Evolutionary conservation across 257 asterid genomes (phyloP).

Genomic region (Orobanche coerulescens): DNA sequence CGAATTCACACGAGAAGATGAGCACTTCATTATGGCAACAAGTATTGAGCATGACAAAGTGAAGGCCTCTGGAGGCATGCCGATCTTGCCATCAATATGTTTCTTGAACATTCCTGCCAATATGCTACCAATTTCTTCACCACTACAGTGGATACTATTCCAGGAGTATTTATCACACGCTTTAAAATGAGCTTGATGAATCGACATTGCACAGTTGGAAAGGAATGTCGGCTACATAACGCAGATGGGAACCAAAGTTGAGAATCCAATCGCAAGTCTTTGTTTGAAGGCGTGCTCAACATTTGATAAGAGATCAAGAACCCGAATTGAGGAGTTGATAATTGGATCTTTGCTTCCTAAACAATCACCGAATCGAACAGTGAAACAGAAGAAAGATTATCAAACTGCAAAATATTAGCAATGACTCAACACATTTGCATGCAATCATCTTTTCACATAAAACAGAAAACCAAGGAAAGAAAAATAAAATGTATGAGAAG

Average conservation of each 20-base stretch:
- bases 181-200: conserved; percentile 56
- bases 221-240: conserved; percentile 71
- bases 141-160: conserved; percentile 53
- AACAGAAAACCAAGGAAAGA: not conserved
- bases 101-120: conserved; percentile 64
- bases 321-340: conserved; percentile 70
- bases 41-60: conserved; percentile 59
- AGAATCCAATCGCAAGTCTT: conserved; percentile 78
- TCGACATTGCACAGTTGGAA: conserved; percentile 64
- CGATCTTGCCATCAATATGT: conserved; percentile 51
- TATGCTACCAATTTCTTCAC: conserved; percentile 54
- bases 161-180: conserved; percentile 64
- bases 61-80: conserved; percentile 79
- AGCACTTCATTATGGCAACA: conserved; percentile 64
- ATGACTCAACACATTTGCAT: not conserved
- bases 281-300: conserved; percentile 61
- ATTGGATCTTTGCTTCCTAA: conserved; percentile 70
- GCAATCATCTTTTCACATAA: not conserved
- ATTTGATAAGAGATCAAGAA: conserved; percentile 72
- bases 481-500: not conserved
- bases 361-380: conserved; percentile 20
- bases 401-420: conserved; percentile 16
- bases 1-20: conserved; percentile 56
- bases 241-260: conserved; percentile 70
- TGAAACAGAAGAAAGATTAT: not conserved